phyloP scores from a whole-genome alignment of 345 rosid species.

The Laguncularia racemosa region DNA sequence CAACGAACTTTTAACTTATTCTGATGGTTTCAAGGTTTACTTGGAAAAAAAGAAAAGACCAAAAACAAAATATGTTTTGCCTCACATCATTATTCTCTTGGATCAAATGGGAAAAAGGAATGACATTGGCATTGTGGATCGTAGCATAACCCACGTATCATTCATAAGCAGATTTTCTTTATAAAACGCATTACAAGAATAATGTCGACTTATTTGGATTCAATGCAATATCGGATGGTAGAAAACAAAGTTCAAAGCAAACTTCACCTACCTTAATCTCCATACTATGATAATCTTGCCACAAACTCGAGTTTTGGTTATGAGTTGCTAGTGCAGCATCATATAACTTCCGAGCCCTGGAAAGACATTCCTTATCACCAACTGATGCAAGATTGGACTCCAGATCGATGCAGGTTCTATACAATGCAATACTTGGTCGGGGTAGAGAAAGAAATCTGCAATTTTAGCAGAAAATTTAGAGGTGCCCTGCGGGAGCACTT shows the following conservation, averaged over 20 bases:
- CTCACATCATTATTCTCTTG: too few species aligned
- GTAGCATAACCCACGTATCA: too few species aligned
- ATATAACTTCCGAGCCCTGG: slow-evolving; percentile 54
- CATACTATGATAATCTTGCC: slow-evolving; percentile 66
- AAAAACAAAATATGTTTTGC: too few species aligned
- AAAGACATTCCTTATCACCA: slow-evolving; percentile 53
- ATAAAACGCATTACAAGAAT: too few species aligned
- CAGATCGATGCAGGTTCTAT: slow-evolving; percentile 67
- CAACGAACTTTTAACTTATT: too few species aligned
- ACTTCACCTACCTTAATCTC: slow-evolving; percentile 55
- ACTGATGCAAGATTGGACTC: slow-evolving; percentile 53
- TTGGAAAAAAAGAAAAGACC: too few species aligned
- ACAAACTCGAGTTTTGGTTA: slow-evolving; percentile 50
- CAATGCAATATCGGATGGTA: background rate
- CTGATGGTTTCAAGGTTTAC: too few species aligned
- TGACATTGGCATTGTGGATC: too few species aligned
- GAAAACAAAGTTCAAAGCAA: background rate
- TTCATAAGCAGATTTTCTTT: too few species aligned
- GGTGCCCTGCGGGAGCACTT: background rate
- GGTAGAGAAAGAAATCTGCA: slow-evolving; percentile 81
- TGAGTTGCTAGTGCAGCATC: slow-evolving; percentile 72
- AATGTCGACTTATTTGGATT: too few species aligned
- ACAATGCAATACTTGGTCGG: slow-evolving; percentile 59
- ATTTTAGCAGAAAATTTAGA: slow-evolving; percentile 2
- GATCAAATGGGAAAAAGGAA: too few species aligned